phyloP scores from a whole-genome alignment of 306 rosid species.

The Benincasa hispida region DNA sequence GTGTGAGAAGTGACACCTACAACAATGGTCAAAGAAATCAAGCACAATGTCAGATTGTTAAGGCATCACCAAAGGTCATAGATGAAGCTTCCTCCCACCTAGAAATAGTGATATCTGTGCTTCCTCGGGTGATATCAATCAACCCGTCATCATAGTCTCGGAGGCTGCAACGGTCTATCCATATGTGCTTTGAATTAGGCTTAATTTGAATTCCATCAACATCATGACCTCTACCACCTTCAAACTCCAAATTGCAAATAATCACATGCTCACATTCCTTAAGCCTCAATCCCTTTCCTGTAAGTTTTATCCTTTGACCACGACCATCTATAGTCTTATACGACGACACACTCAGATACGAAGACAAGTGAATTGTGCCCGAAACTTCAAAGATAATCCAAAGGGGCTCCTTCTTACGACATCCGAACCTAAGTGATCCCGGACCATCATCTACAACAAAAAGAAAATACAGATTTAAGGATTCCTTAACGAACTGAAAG shows the following conservation, averaged over 20 bases:
- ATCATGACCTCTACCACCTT: constrained; percentile 92
- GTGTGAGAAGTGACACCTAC: constrained; percentile 74
- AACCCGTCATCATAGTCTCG: constrained; percentile 79
- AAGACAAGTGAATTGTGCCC: constrained; percentile 57
- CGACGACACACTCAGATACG: constrained; percentile 64
- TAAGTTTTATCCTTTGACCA: constrained; percentile 67
- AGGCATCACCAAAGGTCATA: not conserved
- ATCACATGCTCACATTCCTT: constrained; percentile 93
- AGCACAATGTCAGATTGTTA: not conserved
- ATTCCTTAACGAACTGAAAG: not conserved
- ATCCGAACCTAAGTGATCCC: constrained; percentile 72
- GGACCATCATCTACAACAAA: constrained; percentile 77
- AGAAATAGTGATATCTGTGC: constrained; percentile 81
- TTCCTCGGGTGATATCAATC: constrained; percentile 72
- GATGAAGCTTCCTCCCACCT: constrained; percentile 32
- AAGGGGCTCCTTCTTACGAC: constrained; percentile 65
- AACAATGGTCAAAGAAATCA: constrained; percentile 6
- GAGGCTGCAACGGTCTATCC: constrained; percentile 90
- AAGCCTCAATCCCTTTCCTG: constrained; percentile 71
- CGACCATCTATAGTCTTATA: constrained; percentile 80
- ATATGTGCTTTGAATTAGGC: constrained; percentile 85
- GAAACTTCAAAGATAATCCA: constrained; percentile 92
- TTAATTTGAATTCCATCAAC: constrained; percentile 91
- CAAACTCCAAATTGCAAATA: constrained; percentile 82
- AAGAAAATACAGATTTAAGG: not conserved